Evolutionary conservation across 1,284 basidiomycete genomes (phyloP).

Genomic region (Tylopilus orsonianus): DNA sequence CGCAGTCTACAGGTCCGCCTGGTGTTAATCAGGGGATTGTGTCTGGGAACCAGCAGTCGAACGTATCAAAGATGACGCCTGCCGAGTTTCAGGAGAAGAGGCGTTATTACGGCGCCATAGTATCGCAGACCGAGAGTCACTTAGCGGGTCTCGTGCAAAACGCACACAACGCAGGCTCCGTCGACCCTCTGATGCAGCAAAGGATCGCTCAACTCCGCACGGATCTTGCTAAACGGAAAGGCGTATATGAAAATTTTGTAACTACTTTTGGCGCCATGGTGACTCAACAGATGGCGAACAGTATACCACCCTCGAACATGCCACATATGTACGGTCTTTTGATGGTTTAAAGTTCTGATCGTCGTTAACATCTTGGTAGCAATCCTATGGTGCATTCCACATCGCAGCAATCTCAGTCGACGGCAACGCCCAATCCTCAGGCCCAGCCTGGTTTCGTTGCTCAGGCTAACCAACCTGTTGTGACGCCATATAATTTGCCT

Average conservation of each 20-base stretch:
- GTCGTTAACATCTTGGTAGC: constrained; percentile 22
- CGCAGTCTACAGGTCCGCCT: constrained; percentile 23
- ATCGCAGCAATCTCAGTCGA: constrained; percentile 22
- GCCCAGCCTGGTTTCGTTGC: constrained; percentile 25
- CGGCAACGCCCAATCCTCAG: constrained; percentile 13
- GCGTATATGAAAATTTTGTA: constrained; percentile 37
- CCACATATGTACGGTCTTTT: constrained; percentile 29
- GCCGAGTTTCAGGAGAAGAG: constrained; percentile 30
- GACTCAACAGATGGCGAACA: constrained; percentile 30
- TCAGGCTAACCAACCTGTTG: constrained; percentile 24
- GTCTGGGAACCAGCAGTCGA: constrained; percentile 21
- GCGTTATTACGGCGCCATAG: constrained; percentile 12
- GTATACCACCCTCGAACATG: constrained; percentile 21
- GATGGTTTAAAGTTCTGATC: background rate
- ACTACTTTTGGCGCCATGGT: constrained; percentile 18
- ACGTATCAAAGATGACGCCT: constrained; percentile 20
- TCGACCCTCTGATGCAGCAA: constrained; percentile 32
- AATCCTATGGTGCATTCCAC: constrained; percentile 20
- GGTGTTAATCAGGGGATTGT: constrained; percentile 25
- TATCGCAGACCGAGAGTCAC: constrained; percentile 22
- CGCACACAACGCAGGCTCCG: constrained; percentile 20
- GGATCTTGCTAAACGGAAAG: constrained; percentile 39
- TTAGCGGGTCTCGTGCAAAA: constrained; percentile 16
- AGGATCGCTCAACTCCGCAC: constrained; percentile 31
- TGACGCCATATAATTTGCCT: constrained; percentile 27